Conservation (phyloP, 495 filamentous ascomycete species). For the Lepraria neglecta region DNA sequence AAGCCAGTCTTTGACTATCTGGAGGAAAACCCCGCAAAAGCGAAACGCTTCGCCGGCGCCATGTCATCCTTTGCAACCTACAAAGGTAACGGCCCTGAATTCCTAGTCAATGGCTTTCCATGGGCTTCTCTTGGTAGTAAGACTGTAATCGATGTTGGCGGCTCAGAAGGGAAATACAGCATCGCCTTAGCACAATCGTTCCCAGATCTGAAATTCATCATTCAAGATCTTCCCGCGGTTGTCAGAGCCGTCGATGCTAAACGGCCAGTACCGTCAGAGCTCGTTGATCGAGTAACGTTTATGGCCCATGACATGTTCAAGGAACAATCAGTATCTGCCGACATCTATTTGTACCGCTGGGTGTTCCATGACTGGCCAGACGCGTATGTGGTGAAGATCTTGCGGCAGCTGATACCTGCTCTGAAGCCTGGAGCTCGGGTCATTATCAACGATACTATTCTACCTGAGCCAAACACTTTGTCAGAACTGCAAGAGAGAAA, state of each 20-base stretch:
- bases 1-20: constrained; percentile 25
- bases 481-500: constrained; percentile 45
- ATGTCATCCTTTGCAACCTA: constrained; percentile 45
- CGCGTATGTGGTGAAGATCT: constrained; percentile 34
- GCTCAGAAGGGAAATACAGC: constrained; percentile 30
- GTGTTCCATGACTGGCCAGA: constrained; percentile 47
- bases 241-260: constrained; percentile 19
- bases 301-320: constrained; percentile 47
- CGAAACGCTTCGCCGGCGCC: constrained; percentile 45
- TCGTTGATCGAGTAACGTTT: constrained; percentile 39
- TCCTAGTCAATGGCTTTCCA: constrained; percentile 40
- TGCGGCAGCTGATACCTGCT: constrained; percentile 37
- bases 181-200: constrained; percentile 27
- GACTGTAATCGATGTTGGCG: constrained; percentile 34
- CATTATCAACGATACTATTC: constrained; percentile 48
- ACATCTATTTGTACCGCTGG: constrained; percentile 43
- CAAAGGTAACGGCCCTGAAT: constrained; percentile 43
- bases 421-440: constrained; percentile 36
- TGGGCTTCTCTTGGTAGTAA: constrained; percentile 38
- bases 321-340: constrained; percentile 41
- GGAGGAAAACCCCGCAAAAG: constrained; percentile 38
- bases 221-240: constrained; percentile 48
- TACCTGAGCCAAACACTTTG: constrained; percentile 40
- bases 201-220: constrained; percentile 37
- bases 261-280: constrained; percentile 31